phyloP scores from a whole-genome alignment of 2,329 filamentous ascomycete species.

The Cladosporium austrohemisphaericum region DNA sequence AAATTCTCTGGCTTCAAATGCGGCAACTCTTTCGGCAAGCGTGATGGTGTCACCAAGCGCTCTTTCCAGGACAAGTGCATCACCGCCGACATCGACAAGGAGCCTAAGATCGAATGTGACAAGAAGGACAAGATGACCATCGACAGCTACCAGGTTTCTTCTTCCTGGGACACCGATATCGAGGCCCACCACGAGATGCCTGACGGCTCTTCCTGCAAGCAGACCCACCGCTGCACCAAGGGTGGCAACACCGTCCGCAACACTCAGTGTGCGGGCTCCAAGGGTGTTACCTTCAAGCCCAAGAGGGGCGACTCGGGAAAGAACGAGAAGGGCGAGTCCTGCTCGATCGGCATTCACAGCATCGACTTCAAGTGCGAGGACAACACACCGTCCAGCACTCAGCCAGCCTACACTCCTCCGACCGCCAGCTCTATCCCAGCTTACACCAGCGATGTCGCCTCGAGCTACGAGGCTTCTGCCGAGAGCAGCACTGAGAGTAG shows the following conservation, averaged over 20 bases:
- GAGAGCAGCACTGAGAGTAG: constrained; percentile 5
- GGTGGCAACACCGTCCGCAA: constrained; percentile 71
- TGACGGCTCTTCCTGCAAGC: constrained; percentile 77
- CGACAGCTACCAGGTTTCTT: constrained; percentile 66
- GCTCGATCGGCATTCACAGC: constrained; percentile 69
- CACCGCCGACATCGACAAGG: constrained; percentile 44
- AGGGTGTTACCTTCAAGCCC: constrained; percentile 66
- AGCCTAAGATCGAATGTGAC: constrained; percentile 42
- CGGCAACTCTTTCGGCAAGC: constrained; percentile 57
- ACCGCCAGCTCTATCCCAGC: constrained; percentile 19
- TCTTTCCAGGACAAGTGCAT: constrained; percentile 43
- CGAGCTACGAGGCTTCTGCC: constrained; percentile 23
- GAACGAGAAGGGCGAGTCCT: constrained; percentile 54
- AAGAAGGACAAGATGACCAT: constrained; percentile 66
- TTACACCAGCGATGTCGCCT: constrained; percentile 14
- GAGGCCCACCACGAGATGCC: constrained; percentile 86
- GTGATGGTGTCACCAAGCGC: constrained; percentile 50
- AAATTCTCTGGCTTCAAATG: constrained; percentile 71
- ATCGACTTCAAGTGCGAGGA: constrained; percentile 69
- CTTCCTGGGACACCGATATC: constrained; percentile 72
- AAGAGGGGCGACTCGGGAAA: constrained; percentile 28
- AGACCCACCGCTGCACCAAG: constrained; percentile 64
- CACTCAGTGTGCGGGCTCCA: constrained; percentile 88
- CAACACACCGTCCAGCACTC: constrained; percentile 24
- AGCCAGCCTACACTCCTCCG: constrained; percentile 23